Conservation (phyloP, 139 green algal genomes). For the Tetraselmis striata region DNA sequence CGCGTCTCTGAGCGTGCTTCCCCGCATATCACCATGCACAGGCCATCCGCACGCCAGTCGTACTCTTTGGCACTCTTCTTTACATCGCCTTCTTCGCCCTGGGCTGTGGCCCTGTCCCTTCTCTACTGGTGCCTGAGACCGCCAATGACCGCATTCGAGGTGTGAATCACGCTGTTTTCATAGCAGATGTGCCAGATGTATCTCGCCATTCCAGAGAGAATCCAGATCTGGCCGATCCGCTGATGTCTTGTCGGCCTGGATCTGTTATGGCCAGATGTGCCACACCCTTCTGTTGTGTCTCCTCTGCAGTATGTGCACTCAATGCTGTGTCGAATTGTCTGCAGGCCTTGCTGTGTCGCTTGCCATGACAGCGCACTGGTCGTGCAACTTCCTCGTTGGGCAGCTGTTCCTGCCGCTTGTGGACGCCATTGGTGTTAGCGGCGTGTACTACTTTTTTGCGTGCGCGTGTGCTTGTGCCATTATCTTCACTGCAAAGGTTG, state of each 20-base stretch:
- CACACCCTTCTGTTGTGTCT: too few relatives aligned
- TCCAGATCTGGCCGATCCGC: too few relatives aligned
- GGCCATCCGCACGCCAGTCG: slow-evolving; percentile 37
- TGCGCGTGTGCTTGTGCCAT: slow-evolving; percentile 48
- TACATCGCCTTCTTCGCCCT: slow-evolving; percentile 90
- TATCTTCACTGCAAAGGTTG: slow-evolving; percentile 37
- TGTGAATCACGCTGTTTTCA: too few relatives aligned
- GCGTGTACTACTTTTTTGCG: slow-evolving; percentile 69
- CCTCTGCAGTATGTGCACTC: too few relatives aligned
- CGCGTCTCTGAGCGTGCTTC: not conserved
- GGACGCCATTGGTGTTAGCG: slow-evolving; percentile 42
- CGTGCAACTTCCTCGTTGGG: slow-evolving; percentile 80
- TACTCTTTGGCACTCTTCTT: slow-evolving; percentile 68
- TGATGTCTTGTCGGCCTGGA: too few relatives aligned
- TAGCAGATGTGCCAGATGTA: too few relatives aligned
- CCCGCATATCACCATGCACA: slow-evolving; percentile 5
- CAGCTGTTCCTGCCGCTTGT: slow-evolving; percentile 71
- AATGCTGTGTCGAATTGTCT: too few relatives aligned
- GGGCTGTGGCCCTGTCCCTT: slow-evolving; percentile 84
- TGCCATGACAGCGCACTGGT: slow-evolving; percentile 63
- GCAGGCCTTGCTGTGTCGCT: slow-evolving; percentile 46
- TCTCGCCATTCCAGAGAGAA: too few relatives aligned
- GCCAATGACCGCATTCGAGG: slow-evolving; percentile 68
- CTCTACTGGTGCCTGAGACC: slow-evolving; percentile 87
- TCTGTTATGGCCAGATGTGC: too few relatives aligned